Evolutionary conservation across 2,329 filamentous ascomycete genomes (phyloP).

Genomic region (Xylariaceae sp.): DNA sequence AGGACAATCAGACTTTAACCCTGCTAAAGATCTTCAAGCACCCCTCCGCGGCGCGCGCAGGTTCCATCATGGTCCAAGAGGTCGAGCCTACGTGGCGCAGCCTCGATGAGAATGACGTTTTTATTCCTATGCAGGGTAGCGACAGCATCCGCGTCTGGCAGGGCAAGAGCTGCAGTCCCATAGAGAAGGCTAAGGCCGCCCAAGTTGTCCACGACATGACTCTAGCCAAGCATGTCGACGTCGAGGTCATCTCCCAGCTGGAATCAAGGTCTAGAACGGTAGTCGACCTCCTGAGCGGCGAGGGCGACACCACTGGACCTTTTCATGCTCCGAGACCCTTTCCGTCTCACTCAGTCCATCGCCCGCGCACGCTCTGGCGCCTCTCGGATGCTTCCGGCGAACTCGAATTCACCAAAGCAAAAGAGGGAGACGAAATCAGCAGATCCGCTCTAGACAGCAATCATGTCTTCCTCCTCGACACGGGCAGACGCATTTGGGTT

Average conservation of each 20-base stretch:
- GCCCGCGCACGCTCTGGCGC: slow-evolving; percentile 51
- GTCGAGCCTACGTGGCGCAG: slow-evolving; percentile 59
- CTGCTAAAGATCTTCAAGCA: slow-evolving; percentile 63
- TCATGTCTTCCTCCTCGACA: slow-evolving; percentile 61
- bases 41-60: slow-evolving; percentile 42
- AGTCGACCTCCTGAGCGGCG: slow-evolving; percentile 52
- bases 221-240: slow-evolving; percentile 58
- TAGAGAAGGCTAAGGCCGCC: slow-evolving; percentile 66
- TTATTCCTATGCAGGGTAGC: slow-evolving; percentile 58
- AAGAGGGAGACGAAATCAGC: slow-evolving; percentile 46
- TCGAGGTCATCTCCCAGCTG: slow-evolving; percentile 60
- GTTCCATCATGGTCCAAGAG: slow-evolving; percentile 57
- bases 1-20: slow-evolving; percentile 41
- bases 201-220: slow-evolving; percentile 64
- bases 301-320: slow-evolving; percentile 31
- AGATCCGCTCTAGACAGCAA: slow-evolving; percentile 50
- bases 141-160: slow-evolving; percentile 69
- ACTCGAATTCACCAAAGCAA: slow-evolving; percentile 55
- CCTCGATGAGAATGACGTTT: slow-evolving; percentile 63
- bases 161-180: slow-evolving; percentile 59
- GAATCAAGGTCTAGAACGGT: slow-evolving; percentile 54
- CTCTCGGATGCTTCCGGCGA: slow-evolving; percentile 59
- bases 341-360: slow-evolving; percentile 17
- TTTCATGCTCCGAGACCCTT: slow-evolving; percentile 19
- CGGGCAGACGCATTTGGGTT: slow-evolving; percentile 57